Evolutionary conservation across 1,139 yeast species (phyloP).

Genomic region (Geotrichum phurueaensis): DNA sequence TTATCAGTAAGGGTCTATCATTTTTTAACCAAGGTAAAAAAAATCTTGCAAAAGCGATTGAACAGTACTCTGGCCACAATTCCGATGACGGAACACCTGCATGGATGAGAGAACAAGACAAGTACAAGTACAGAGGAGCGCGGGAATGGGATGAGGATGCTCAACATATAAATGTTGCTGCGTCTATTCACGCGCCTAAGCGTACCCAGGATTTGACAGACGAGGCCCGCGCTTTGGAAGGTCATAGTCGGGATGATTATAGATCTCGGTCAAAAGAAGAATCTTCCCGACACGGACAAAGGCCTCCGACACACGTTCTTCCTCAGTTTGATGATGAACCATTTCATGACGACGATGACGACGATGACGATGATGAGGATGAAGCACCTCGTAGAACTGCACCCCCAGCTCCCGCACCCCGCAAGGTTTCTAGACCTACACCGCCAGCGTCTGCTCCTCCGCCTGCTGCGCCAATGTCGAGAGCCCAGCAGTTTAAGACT

Average conservation of each 20-base stretch:
- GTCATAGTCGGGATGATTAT: slow-evolving; percentile 4
- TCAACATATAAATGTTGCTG: slow-evolving; percentile 14
- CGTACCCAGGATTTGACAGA: slow-evolving; percentile 10
- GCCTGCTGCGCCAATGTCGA: slow-evolving; percentile 7
- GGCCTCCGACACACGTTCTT: background rate
- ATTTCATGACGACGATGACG: slow-evolving; percentile 10
- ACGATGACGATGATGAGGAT: slow-evolving; percentile 11
- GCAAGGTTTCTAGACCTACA: background rate
- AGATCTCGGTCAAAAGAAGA: background rate
- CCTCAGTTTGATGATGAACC: slow-evolving; percentile 6
- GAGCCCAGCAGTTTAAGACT: slow-evolving; percentile 20
- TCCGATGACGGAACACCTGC: slow-evolving; percentile 52
- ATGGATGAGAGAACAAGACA: slow-evolving; percentile 63
- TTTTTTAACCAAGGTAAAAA: slow-evolving; percentile 56
- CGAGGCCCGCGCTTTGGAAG: slow-evolving; percentile 18
- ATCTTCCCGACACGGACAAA: background rate
- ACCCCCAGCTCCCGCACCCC: slow-evolving; percentile 9
- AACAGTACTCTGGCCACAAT: slow-evolving; percentile 43
- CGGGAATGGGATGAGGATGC: slow-evolving; percentile 21
- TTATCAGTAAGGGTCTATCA: slow-evolving; percentile 58
- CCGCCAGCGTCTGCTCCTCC: background rate
- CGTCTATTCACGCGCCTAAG: background rate
- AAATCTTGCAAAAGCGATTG: slow-evolving; percentile 60
- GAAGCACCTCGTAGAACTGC: background rate
- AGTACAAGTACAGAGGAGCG: slow-evolving; percentile 17